phyloP scores from a whole-genome alignment of 176 grass and related monocot genomes.

The Lolium multiflorum region DNA sequence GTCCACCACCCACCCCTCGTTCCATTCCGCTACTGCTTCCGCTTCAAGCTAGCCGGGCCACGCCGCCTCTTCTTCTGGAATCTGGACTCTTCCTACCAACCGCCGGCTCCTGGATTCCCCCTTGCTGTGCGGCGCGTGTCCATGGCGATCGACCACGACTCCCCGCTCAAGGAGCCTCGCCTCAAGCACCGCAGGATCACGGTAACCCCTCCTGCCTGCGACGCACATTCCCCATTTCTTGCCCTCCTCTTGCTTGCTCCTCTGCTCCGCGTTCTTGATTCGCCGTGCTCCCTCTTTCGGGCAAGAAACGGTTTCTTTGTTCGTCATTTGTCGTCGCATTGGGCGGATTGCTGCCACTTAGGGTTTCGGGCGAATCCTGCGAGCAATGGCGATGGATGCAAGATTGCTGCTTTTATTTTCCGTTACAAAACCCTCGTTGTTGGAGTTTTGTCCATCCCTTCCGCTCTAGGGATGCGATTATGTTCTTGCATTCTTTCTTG shows the following conservation, averaged over 20 bases:
- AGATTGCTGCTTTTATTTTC: not conserved
- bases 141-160: constrained; percentile 83
- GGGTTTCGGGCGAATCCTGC: not conserved
- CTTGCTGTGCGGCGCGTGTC: constrained; percentile 1
- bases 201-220: constrained; percentile 29
- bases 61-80: not conserved
- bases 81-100: not conserved
- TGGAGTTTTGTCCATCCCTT: not conserved
- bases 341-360: not conserved
- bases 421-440: not conserved
- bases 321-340: not conserved
- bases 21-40: not conserved
- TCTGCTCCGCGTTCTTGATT: constrained; percentile 2
- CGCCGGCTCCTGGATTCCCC: not conserved
- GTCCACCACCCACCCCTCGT: not conserved
- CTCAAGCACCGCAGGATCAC: constrained; percentile 65
- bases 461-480: not conserved
- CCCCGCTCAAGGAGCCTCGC: constrained; percentile 64
- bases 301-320: not conserved
- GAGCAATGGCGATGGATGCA: constrained; percentile 27
- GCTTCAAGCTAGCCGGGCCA: not conserved
- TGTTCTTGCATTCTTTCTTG: constrained; percentile 9
- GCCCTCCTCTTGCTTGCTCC: not conserved
- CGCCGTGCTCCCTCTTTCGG: not conserved
- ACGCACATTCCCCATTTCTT: constrained; percentile 7